Conservation (phyloP, 2,329 filamentous ascomycete genomes). For the Exserohilum rostratum region DNA sequence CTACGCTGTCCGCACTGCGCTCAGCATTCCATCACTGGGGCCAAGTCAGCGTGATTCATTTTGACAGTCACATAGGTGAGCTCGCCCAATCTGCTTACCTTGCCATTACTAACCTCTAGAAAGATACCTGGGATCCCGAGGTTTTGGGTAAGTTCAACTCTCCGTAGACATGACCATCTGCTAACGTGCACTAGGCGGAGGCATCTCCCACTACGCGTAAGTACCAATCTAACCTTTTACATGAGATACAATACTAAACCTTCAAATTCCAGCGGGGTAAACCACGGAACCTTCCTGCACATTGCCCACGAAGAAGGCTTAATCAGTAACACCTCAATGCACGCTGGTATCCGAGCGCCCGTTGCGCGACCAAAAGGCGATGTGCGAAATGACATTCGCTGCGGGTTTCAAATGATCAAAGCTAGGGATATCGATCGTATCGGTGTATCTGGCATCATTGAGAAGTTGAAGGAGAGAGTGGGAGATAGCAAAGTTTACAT, state of each 20-base stretch:
- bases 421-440: constrained; percentile 61
- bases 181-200: constrained; percentile 53
- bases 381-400: constrained; percentile 62
- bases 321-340: constrained; percentile 64
- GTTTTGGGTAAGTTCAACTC: constrained; percentile 52
- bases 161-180: neutral
- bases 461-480: constrained; percentile 58
- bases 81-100: neutral
- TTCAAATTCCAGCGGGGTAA: constrained; percentile 52
- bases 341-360: constrained; percentile 66
- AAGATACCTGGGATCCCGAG: constrained; percentile 63
- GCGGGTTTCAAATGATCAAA: constrained; percentile 64
- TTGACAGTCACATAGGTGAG: constrained; percentile 59
- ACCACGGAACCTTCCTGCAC: constrained; percentile 68
- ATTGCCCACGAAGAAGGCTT: constrained; percentile 67
- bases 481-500: constrained; percentile 61
- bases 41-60: constrained; percentile 63
- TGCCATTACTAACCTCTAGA: neutral
- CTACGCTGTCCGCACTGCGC: constrained; percentile 59
- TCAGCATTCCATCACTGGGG: constrained; percentile 60
- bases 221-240: constrained; percentile 24
- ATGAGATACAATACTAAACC: constrained; percentile 3
- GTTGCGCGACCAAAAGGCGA: constrained; percentile 58
- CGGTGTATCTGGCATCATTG: constrained; percentile 56
- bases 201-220: constrained; percentile 65